Percentiles rank a stretch among this genome's conserved stretches.
phyloP scores from a whole-genome alignment of 176 grass and related monocot species.

The Alopecurus myosuroides region DNA sequence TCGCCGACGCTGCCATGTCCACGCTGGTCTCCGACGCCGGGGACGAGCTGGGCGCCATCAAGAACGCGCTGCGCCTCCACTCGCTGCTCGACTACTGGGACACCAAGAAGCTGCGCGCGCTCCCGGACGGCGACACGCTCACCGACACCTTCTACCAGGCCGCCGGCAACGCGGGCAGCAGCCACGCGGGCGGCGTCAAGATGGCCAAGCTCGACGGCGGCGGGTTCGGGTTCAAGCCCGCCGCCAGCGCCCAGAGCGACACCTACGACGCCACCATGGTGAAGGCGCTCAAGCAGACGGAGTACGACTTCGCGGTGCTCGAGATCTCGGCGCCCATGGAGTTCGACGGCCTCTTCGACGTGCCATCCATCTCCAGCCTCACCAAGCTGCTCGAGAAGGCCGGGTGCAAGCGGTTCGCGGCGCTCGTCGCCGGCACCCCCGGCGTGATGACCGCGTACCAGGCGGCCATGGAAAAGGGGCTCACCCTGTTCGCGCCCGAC shows the following conservation, averaged over 20 bases:
- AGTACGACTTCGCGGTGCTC: slow-evolving; percentile 67
- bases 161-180: slow-evolving; percentile 52
- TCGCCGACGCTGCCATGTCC: slow-evolving; percentile 61
- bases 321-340: slow-evolving; percentile 59
- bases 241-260: slow-evolving; percentile 50
- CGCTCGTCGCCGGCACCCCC: slow-evolving; percentile 33
- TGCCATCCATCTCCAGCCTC: slow-evolving; percentile 41
- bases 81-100: slow-evolving; percentile 93
- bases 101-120: slow-evolving; percentile 61
- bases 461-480: slow-evolving; percentile 66
- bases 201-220: slow-evolving; percentile 21
- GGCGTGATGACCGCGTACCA: slow-evolving; percentile 78
- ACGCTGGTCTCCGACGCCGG: slow-evolving; percentile 53
- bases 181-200: slow-evolving; percentile 51
- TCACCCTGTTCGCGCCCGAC: slow-evolving; percentile 86
- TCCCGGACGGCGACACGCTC: slow-evolving; percentile 41
- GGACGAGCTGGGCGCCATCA: slow-evolving; percentile 58
- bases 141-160: slow-evolving; percentile 85
- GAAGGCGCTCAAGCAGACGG: slow-evolving; percentile 62
- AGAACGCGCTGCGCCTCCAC: slow-evolving; percentile 81
- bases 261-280: slow-evolving; percentile 52
- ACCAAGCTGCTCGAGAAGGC: slow-evolving; percentile 72
- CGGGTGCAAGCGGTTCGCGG: slow-evolving; percentile 82
- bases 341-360: slow-evolving; percentile 75
- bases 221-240: slow-evolving; percentile 48